Percentiles rank a stretch among this genome's conserved stretches.
Evolutionary conservation across 2,329 filamentous ascomycete species (phyloP).

Genomic region (Colletotrichum cordylinicola): DNA sequence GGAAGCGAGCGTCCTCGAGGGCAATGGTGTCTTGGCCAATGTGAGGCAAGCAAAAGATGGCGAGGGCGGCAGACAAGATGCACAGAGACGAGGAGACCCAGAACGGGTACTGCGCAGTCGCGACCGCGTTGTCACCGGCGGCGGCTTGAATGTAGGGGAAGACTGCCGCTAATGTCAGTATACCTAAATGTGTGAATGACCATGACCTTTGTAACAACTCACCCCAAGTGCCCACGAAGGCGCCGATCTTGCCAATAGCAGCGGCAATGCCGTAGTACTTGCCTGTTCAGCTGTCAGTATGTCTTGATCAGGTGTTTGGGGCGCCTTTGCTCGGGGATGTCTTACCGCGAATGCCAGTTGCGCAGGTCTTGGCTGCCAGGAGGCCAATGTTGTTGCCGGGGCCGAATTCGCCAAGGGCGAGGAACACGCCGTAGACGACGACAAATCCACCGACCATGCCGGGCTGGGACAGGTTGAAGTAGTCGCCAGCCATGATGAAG

Average conservation of each 20-base stretch:
- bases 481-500: slow-evolving; percentile 87
- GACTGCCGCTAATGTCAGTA: slow-evolving; percentile 42
- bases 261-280: slow-evolving; percentile 75
- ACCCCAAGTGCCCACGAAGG: slow-evolving; percentile 80
- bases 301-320: neutral
- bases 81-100: slow-evolving; percentile 83
- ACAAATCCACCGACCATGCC: slow-evolving; percentile 77
- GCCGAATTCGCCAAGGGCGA: slow-evolving; percentile 79
- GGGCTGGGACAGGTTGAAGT: slow-evolving; percentile 70
- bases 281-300: neutral
- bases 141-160: slow-evolving; percentile 75
- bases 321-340: rapidly evolving
- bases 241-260: slow-evolving; percentile 77
- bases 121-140: slow-evolving; percentile 56
- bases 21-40: slow-evolving; percentile 88
- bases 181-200: too few species aligned
- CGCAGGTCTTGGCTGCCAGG: slow-evolving; percentile 84
- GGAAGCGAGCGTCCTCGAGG: slow-evolving; percentile 77
- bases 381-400: slow-evolving; percentile 93
- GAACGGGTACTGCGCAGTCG: slow-evolving; percentile 84
- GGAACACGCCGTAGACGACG: slow-evolving; percentile 80
- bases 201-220: neutral
- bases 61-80: slow-evolving; percentile 68
- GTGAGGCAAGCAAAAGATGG: slow-evolving; percentile 72
- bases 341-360: slow-evolving; percentile 80